Evolutionary conservation across 148 eudicot genomes (phyloP).

Genomic region (Persicaria maculosa): DNA sequence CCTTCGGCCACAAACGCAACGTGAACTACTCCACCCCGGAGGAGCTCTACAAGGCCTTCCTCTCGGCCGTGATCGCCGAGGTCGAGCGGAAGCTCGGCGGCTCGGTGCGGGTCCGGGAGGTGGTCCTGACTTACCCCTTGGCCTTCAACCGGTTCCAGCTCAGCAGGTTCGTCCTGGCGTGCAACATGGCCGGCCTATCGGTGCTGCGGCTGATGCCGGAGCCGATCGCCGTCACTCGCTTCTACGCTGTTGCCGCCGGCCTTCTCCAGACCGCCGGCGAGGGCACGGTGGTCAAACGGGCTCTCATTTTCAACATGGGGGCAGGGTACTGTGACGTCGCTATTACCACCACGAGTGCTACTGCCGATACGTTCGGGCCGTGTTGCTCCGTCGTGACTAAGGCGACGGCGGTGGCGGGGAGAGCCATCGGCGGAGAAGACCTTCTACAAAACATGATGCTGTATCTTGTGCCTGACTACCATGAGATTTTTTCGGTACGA

Average conservation of each 20-base stretch:
- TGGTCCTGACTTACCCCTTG: conserved; percentile 67
- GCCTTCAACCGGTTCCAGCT: conserved; percentile 84
- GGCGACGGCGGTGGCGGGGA: conserved; percentile 60
- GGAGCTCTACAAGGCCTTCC: conserved; percentile 74
- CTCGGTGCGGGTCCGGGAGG: conserved; percentile 33
- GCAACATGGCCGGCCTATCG: conserved; percentile 94
- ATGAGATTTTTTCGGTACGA: conserved; percentile 28
- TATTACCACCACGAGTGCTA: conserved; percentile 72
- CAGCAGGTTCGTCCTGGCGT: conserved; percentile 61
- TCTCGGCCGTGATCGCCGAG: conserved; percentile 63
- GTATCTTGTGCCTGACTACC: conserved; percentile 53
- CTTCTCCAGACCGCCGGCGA: conserved; percentile 31
- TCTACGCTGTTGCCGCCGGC: conserved; percentile 83
- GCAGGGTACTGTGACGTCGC: conserved; percentile 86
- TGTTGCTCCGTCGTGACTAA: conserved; percentile 37
- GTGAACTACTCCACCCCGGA: conserved; percentile 91
- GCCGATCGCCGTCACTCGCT: conserved; percentile 78
- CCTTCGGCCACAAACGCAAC: conserved; percentile 51
- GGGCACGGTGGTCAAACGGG: conserved; percentile 22
- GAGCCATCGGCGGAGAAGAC: conserved; percentile 81
- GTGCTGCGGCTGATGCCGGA: conserved; percentile 90
- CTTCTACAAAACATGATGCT: conserved; percentile 65
- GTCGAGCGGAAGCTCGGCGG: conserved; percentile 58
- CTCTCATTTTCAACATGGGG: conserved; percentile 81
- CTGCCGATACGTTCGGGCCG: conserved; percentile 5